Base-by-base conservation (phyloP, 192 early-diverging fungal genomes). In the Coemansia aciculifera region DNA sequence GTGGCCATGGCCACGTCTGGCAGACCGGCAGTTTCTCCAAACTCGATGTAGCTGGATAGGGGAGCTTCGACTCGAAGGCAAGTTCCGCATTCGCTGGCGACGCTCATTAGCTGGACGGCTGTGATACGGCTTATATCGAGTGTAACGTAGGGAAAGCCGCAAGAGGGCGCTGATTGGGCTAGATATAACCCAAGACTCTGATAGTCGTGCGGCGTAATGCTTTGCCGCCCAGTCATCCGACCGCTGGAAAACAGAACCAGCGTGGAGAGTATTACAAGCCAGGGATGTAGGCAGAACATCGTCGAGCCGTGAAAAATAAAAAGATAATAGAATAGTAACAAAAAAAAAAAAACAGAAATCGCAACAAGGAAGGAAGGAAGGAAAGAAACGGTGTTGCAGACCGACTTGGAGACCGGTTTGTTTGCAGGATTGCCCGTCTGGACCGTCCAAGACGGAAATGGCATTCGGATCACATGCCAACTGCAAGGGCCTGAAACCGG, bases 121-220 rank as follows among this genome's bases (percentile, higher is more conserved):
- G 85, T 85, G 44, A 86, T 86, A 4, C 84, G 76, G 32, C 81
- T 75, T 32, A 86, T 80, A 40, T 86, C 79, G 12, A 86, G 64
- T 11, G 75, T 62, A 7, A 68, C 77, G 43, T 86, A 86, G 0
- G 85, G 83, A 42, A 74, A 82, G 11, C 85, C 85, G 66, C 85
- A 86, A 10, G 74, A 77, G 11, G 85, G 85, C 9, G 85, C 83
- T 15, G 84, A 85, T 17, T 39, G 62, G 23, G 77, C 77, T 10
- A 86, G 71, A 19, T 71, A 74, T 0, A 32, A 37, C 34, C 83
- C 85, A 37, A 86, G 60, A 49, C 69, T 68, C 23, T 78, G 70
- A 67, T 84, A 84, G 73, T 84, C 76, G 51, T 84, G 81, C 6
- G 81, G 81, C 17, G 81, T 79, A 43, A 84, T 84, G 63, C 49